phyloP scores from a whole-genome alignment of 2,329 filamentous ascomycete genomes.

The Penicillium aurantiogriseum region DNA sequence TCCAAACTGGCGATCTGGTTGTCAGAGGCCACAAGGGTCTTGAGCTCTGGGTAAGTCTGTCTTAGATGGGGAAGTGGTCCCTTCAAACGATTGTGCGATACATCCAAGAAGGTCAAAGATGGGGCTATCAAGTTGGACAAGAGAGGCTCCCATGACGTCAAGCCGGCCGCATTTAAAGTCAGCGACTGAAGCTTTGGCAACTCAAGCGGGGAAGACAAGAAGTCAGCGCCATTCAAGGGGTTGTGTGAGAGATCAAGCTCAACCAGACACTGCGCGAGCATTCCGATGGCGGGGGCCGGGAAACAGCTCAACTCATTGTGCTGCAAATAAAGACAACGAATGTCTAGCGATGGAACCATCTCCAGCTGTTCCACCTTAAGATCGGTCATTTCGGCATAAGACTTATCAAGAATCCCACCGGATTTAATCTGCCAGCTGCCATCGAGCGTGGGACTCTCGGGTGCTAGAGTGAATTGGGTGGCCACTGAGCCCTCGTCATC shows the following conservation, averaged over 20 bases:
- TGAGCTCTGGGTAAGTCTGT: constrained; percentile 66
- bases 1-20: constrained; percentile 75
- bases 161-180: constrained; percentile 70
- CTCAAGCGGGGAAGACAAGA: constrained; percentile 64
- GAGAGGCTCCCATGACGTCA: constrained; percentile 68
- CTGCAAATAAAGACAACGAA: constrained; percentile 65
- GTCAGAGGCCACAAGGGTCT: constrained; percentile 70
- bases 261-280: constrained; percentile 69
- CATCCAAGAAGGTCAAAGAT: constrained; percentile 70
- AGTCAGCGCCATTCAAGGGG: constrained; percentile 62
- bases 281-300: constrained; percentile 65
- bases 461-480: constrained; percentile 42
- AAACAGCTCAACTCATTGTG: constrained; percentile 72
- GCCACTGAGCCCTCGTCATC: constrained; percentile 43
- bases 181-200: constrained; percentile 75
- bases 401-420: constrained; percentile 62
- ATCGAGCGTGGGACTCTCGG: constrained; percentile 43
- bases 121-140: constrained; percentile 69
- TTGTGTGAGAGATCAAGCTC: constrained; percentile 75
- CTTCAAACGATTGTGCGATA: constrained; percentile 77
- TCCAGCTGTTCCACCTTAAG: constrained; percentile 51
- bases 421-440: constrained; percentile 39
- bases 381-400: constrained; percentile 61
- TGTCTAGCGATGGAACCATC: constrained; percentile 47
- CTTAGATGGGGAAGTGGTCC: constrained; percentile 65